Percentiles rank a stretch among this genome's conserved stretches.
Evolutionary conservation across 2,329 filamentous ascomycete species (phyloP).

Genomic region (Cytospora piceae): DNA sequence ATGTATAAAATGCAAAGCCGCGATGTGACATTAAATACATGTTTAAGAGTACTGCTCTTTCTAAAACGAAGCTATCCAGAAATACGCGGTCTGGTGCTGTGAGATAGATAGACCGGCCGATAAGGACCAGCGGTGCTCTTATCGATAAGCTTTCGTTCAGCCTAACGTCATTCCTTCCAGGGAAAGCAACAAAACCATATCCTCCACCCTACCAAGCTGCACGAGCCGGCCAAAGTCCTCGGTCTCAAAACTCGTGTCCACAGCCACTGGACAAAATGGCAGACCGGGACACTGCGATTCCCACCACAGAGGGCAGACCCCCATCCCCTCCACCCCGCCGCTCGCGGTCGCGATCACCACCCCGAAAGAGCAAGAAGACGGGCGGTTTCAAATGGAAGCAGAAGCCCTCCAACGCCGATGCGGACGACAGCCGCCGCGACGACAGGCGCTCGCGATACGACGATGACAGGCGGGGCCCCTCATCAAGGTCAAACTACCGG

Average conservation of each 20-base stretch:
- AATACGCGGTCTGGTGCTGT: too few species aligned
- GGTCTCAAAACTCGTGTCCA: not conserved
- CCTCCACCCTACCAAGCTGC: not conserved
- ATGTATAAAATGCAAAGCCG: too few species aligned
- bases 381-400: constrained; percentile 40
- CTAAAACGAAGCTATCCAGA: too few species aligned
- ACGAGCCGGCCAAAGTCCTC: not conserved
- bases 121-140: not conserved
- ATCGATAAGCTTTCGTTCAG: not conserved
- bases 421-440: constrained; percentile 30
- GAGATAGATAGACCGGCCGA: not conserved
- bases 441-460: constrained; percentile 20
- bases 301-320: constrained; percentile 16
- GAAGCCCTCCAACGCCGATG: constrained; percentile 31
- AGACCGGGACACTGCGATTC: constrained; percentile 7
- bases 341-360: constrained; percentile 21
- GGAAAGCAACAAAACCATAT: not conserved
- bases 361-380: constrained; percentile 26
- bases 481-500: constrained; percentile 14
- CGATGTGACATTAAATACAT: too few species aligned
- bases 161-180: not conserved
- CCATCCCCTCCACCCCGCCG: constrained; percentile 1
- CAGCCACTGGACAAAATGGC: not conserved
- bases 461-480: constrained; percentile 15
- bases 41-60: too few species aligned